Evolutionary conservation across 2,329 filamentous ascomycete genomes (phyloP).

Genomic region (Leptosphaerulina australis): DNA sequence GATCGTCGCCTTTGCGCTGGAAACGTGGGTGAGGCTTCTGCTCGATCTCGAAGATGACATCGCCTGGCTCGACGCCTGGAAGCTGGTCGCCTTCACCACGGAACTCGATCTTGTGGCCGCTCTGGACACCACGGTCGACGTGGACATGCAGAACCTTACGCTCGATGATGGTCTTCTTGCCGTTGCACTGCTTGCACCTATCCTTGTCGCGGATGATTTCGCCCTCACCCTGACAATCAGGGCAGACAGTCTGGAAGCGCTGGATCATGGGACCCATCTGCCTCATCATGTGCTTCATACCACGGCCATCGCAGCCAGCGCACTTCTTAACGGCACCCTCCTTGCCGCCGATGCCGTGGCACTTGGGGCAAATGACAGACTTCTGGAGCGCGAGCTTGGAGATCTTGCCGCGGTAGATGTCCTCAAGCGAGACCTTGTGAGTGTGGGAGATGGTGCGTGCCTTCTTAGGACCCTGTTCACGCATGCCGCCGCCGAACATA

Average conservation of each 20-base stretch:
- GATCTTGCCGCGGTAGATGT: slow-evolving; percentile 97
- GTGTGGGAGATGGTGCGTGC: slow-evolving; percentile 97
- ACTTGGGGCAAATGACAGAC: slow-evolving; percentile 94
- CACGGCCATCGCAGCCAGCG: slow-evolving; percentile 85
- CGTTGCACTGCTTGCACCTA: slow-evolving; percentile 92
- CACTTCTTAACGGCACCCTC: slow-evolving; percentile 97
- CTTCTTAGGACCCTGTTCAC: slow-evolving; percentile 82
- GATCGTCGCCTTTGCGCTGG: slow-evolving; percentile 93
- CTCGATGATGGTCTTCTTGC: slow-evolving; percentile 98
- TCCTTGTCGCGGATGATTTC: slow-evolving; percentile 97
- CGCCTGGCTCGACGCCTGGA: slow-evolving; percentile 88
- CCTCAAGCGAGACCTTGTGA: slow-evolving; percentile 96
- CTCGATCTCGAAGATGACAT: slow-evolving; percentile 98
- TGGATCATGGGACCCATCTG: slow-evolving; percentile 99
- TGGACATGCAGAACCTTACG: slow-evolving; percentile 98
- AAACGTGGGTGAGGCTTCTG: slow-evolving; percentile 98
- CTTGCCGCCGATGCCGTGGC: slow-evolving; percentile 92
- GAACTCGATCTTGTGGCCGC: slow-evolving; percentile 96
- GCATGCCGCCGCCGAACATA: slow-evolving; percentile 67
- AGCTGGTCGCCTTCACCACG: slow-evolving; percentile 95
- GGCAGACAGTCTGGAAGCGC: slow-evolving; percentile 98
- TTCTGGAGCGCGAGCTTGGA: slow-evolving; percentile 97
- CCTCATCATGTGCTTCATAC: slow-evolving; percentile 99
- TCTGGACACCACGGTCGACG: slow-evolving; percentile 91
- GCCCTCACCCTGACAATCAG: slow-evolving; percentile 96